Percentiles rank a stretch among this genome's conserved stretches.
phyloP scores from a whole-genome alignment of 225 moss, liverwort and hornwort species.

The Polytrichum commune region DNA sequence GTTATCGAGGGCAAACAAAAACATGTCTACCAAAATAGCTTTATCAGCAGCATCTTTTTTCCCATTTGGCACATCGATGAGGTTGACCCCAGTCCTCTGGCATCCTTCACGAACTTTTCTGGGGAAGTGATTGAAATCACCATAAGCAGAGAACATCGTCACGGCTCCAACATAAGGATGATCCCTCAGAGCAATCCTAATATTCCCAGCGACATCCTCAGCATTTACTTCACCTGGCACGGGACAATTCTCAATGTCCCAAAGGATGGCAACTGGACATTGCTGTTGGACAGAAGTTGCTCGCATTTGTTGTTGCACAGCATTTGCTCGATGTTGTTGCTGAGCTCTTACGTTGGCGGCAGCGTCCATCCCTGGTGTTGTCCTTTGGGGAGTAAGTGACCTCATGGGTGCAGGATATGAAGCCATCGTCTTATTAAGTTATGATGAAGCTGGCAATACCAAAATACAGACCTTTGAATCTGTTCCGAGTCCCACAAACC shows the following conservation, averaged over 20 bases:
- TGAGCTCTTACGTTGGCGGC: conserved; percentile 52
- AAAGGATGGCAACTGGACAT: conserved; percentile 82
- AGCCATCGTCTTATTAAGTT: conserved; percentile 24
- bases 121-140: conserved; percentile 86
- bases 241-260: conserved; percentile 99
- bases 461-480: neutral
- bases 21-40: conserved; percentile 93
- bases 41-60: conserved; percentile 97
- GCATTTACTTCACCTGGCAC: conserved; percentile 88
- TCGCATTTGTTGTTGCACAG: conserved; percentile 52
- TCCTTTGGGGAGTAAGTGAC: conserved; percentile 45
- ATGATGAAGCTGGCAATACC: neutral
- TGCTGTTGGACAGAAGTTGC: conserved; percentile 31
- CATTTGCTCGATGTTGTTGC: conserved; percentile 48
- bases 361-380: conserved; percentile 37
- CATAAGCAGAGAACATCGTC: conserved; percentile 91
- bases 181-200: conserved; percentile 69
- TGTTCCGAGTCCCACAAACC: neutral
- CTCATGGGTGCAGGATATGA: conserved; percentile 45
- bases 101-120: conserved; percentile 91
- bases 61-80: conserved; percentile 92
- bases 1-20: conserved; percentile 89
- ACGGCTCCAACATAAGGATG: conserved; percentile 86
- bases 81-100: conserved; percentile 89
- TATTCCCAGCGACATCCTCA: conserved; percentile 91